Base-by-base conservation (phyloP, 768 basidiomycete genomes). In the Agrocybe chaxingu region DNA sequence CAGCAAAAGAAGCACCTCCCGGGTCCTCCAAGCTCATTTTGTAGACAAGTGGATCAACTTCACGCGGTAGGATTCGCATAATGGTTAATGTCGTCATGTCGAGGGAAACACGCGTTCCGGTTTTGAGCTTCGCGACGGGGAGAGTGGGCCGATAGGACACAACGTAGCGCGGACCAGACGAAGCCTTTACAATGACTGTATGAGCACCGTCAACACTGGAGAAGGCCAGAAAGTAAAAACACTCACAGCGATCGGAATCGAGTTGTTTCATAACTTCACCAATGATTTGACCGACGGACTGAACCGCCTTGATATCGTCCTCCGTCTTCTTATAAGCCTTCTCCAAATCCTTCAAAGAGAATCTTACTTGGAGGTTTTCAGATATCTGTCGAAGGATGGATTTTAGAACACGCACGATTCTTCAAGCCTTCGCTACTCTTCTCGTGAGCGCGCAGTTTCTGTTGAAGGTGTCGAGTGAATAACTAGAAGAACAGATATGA, bases 51-150 rank as follows among this genome's bases (percentile, higher is more conserved):
- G 97, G 97, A 65, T 99, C 97, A 6, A 99, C 92, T 67, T 99
- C 97, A 55, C 97, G 82, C 3, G 97, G 97, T 13, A 99, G 76
- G 46, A 98, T 96, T 34, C 97, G 90, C 94, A 99, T 98, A 63
- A 99, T 92, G 5, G 97, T 99, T 31, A 98, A 75, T 2, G 97
- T 98, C 3, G 97, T 99, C 97, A 99, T 98, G 68, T 99, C 97
- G 31, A 99, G 82, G 48, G 94, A 95, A 50, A 99, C 97, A 56
- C 97, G 90, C 3, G 92, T 92, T 44, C 93, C 93, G 4, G 89
- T 70, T 70, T 98, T 97, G 51, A 99, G 86, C 71, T 98, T 92
- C 29, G 82, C 77, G 41, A 85, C 85, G n/a, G 94, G 92, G 41
- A 98, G 79, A 9, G 94, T 84, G 7, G 93, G 94, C 39, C 97